A percentile compares a stretch with the other conserved stretches of the same genome.
Evolutionary conservation across 2,329 filamentous ascomycete genomes (phyloP).

Genomic region (Sporothrix schenckii): DNA sequence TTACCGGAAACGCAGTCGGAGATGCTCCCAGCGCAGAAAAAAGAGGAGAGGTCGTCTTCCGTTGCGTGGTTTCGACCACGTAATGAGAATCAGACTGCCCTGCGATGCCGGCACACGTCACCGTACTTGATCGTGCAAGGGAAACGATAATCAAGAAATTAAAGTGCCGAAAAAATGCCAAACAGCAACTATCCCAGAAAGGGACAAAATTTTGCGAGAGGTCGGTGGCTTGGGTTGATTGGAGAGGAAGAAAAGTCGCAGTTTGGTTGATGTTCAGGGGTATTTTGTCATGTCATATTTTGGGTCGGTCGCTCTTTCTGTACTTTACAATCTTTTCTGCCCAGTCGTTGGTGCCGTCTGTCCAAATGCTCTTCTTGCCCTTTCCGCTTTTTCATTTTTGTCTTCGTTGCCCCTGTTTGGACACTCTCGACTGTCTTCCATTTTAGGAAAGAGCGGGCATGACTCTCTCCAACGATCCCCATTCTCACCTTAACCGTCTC

Average conservation of each 20-base stretch:
- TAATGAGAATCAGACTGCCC: constrained; percentile 18
- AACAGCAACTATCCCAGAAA: background rate
- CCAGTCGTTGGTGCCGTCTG: background rate
- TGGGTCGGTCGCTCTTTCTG: background rate
- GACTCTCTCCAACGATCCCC: constrained; percentile 18
- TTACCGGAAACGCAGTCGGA: background rate
- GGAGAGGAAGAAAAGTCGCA: background rate
- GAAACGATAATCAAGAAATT: background rate
- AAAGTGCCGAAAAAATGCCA: background rate
- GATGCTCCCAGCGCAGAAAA: background rate
- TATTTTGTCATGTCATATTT: background rate
- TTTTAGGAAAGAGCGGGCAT: constrained; percentile 14
- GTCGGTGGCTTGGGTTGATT: background rate
- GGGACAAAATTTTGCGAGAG: background rate
- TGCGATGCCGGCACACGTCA: background rate
- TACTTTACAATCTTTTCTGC: background rate
- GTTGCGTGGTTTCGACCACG: constrained; percentile 18
- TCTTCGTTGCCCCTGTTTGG: background rate
- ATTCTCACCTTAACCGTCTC: constrained; percentile 10
- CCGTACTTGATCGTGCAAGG: constrained; percentile 11
- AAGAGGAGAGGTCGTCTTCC: background rate
- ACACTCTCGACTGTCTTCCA: background rate
- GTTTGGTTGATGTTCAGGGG: background rate
- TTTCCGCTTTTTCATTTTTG: background rate
- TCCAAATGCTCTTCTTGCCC: background rate